Evolutionary conservation across 2,329 filamentous ascomycete genomes (phyloP).

Genomic region (Blumeria hordei): DNA sequence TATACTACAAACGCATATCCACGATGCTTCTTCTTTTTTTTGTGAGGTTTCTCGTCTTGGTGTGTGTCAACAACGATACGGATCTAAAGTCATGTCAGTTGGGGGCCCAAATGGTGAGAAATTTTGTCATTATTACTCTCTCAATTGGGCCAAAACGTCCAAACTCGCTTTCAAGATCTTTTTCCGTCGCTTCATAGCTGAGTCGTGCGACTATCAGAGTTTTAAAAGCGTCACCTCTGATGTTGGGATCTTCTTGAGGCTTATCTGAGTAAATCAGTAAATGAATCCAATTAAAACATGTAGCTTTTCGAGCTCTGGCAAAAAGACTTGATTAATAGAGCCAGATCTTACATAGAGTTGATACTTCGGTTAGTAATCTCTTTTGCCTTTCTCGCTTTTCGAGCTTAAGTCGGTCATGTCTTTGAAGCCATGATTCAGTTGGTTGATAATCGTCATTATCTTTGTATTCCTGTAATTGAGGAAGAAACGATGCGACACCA

Average conservation of each 20-base stretch:
- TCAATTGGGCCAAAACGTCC: constrained; percentile 85
- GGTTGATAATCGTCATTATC: constrained; percentile 52
- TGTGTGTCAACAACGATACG: constrained; percentile 65
- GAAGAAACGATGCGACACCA: constrained; percentile 52
- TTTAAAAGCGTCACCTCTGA: constrained; percentile 82
- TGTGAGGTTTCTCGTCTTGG: constrained; percentile 41
- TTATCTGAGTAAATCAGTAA: constrained; percentile 33
- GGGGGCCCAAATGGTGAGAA: not conserved
- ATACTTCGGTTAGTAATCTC: constrained; percentile 17
- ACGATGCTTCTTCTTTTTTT: constrained; percentile 58
- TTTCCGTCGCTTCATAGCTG: constrained; percentile 68
- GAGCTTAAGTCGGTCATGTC: constrained; percentile 55
- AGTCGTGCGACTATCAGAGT: constrained; percentile 81
- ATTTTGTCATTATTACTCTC: constrained; percentile 28
- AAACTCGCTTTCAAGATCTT: constrained; percentile 84
- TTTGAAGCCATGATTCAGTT: constrained; percentile 83
- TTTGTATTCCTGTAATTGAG: constrained; percentile 52
- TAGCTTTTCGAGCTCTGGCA: constrained; percentile 6
- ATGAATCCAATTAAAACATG: constrained; percentile 2
- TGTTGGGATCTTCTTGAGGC: constrained; percentile 62
- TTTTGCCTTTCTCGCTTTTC: constrained; percentile 54
- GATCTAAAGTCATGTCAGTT: constrained; percentile 29
- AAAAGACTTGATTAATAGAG: constrained; percentile 9
- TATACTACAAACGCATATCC: constrained; percentile 96
- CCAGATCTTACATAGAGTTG: constrained; percentile 13